Evolutionary conservation across 2,329 filamentous ascomycete species (phyloP), one percentile per base, ranked within the genome.

Genomic region (Fusarium heterosporum): DNA sequence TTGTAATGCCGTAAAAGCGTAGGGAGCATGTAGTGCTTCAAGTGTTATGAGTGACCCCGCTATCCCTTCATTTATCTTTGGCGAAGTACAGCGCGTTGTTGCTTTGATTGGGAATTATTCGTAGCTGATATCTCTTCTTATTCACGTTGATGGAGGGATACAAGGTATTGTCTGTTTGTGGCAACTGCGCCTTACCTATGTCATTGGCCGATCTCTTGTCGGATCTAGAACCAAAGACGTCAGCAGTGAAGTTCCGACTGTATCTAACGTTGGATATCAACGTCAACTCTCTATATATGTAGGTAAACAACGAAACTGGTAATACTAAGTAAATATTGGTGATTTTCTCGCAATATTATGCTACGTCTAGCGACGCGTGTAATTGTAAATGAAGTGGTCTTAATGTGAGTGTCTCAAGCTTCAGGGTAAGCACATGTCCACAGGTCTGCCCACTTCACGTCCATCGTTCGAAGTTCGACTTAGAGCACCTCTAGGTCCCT

Each of bases 21-120:
- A 50, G 29, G 6, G 51, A 38, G 49, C 71, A 73, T 73, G 46
- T 40, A 58, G 50, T 47, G 28, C 43, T 40, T 26, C 22, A 28
- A 29, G 13, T 53, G 16, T 19, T 13, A 16, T 32, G 13, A 43
- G 34, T 47, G 4, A n/a, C 13, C 16, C 48, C 11, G 13, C 34
- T 45, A 26, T 48, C 17, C 30, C 10, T 34, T 8, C 11, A 14
- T 19, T 25, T n/a, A 2, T 13, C 25, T 14, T n/a, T 28, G 34
- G 22, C 6, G 16, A 28, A 28, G 19, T 6, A n/a, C 22, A 30
- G 8, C 16, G 30, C n/a, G 22, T 50, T 30, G 29, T 17, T 50
- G 47, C 14, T 14, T 38, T 19, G 22, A 28, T 48, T 16, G 32
- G 12, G 16, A 17, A 48, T 25, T 54, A 45, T 50, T 32, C 16